Percentiles rank a stretch among this genome's conserved stretches.
Evolutionary conservation across 2,329 filamentous ascomycete species (phyloP).

Genomic region (Lecanosticta acicola): DNA sequence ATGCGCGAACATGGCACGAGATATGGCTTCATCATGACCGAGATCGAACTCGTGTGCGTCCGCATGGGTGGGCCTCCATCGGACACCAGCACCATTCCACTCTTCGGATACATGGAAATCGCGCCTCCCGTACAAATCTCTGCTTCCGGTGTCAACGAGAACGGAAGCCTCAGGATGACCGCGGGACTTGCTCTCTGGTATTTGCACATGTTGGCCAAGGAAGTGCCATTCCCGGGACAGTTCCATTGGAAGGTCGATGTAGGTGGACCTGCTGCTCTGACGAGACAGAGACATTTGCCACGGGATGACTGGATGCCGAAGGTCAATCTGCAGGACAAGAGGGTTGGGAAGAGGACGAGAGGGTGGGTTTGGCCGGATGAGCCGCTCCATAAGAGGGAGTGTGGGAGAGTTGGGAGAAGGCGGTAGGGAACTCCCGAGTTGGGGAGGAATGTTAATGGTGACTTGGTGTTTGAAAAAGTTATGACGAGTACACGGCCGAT

Average conservation of each 20-base stretch:
- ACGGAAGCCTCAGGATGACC: slow-evolving; percentile 52
- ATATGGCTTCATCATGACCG: slow-evolving; percentile 93
- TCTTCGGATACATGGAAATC: slow-evolving; percentile 86
- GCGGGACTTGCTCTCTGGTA: slow-evolving; percentile 72
- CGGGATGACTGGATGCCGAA: slow-evolving; percentile 71
- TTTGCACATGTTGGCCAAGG: slow-evolving; percentile 64
- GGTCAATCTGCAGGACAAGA: slow-evolving; percentile 67
- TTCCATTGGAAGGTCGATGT: slow-evolving; percentile 63
- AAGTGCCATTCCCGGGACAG: slow-evolving; percentile 55
- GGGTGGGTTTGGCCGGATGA: slow-evolving; percentile 76
- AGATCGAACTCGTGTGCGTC: slow-evolving; percentile 89
- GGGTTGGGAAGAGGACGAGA: slow-evolving; percentile 64
- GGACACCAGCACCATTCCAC: slow-evolving; percentile 50
- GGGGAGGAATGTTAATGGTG: slow-evolving; percentile 4
- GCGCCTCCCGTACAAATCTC: slow-evolving; percentile 50
- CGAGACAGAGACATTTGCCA: slow-evolving; percentile 62
- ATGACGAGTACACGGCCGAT: not conserved
- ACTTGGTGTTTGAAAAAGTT: not conserved
- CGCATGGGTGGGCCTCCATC: slow-evolving; percentile 59
- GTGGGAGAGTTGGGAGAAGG: slow-evolving; percentile 50
- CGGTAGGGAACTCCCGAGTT: slow-evolving; percentile 3
- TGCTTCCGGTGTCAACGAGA: slow-evolving; percentile 28
- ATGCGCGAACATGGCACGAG: slow-evolving; percentile 92
- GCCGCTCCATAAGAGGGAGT: slow-evolving; percentile 64
- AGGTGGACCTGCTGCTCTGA: slow-evolving; percentile 67